phyloP scores from a whole-genome alignment of 257 asterid species.

The Solanum sejunctum region DNA sequence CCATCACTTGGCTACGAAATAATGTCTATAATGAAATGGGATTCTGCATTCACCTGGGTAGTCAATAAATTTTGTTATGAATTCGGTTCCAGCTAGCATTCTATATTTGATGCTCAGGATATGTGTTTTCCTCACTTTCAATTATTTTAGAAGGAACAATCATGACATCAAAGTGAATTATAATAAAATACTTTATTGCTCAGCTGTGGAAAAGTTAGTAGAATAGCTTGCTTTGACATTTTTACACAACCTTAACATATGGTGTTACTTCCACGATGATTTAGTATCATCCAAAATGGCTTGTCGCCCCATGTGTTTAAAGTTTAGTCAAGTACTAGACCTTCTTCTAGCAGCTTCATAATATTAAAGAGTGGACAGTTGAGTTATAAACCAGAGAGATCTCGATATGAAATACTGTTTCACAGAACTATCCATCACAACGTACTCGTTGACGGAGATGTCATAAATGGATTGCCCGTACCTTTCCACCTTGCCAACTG shows the following conservation, averaged over 20 bases:
- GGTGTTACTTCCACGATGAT: neutral
- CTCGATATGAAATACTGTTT: neutral
- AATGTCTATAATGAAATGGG: neutral
- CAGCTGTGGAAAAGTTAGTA: neutral
- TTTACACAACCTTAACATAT: neutral
- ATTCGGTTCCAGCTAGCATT: neutral
- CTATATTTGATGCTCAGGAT: neutral
- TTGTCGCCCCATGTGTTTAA: neutral
- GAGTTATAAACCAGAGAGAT: neutral
- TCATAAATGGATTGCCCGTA: neutral
- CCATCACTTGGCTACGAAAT: neutral
- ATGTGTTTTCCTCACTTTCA: neutral
- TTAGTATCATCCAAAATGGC: neutral
- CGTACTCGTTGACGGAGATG: neutral
- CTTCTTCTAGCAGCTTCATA: neutral
- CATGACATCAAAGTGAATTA: neutral
- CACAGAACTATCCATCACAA: neutral
- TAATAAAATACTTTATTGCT: neutral
- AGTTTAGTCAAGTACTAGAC: neutral
- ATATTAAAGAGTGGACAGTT: neutral
- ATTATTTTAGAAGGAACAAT: neutral
- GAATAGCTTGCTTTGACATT: neutral
- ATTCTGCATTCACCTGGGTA: neutral
- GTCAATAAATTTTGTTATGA: neutral
- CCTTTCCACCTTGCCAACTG: conserved; percentile 32